Evolutionary conservation across 768 basidiomycete genomes (phyloP).

Genomic region (Hygrocybe punicea): DNA sequence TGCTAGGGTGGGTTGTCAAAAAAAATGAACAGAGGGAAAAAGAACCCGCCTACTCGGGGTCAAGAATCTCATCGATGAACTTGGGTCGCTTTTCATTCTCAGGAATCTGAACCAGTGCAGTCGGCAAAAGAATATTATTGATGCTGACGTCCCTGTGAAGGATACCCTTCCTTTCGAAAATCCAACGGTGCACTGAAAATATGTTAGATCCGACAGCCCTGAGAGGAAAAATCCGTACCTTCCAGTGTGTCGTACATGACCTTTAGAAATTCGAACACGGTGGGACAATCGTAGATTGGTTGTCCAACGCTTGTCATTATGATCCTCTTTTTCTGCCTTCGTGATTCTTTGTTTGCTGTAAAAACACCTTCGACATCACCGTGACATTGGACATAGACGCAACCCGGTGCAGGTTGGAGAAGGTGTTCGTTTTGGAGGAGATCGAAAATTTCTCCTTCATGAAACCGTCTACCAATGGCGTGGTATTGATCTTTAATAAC

Average conservation of each 20-base stretch:
- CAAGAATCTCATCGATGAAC: slow-evolving; percentile 5
- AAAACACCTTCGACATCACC: slow-evolving; percentile 1
- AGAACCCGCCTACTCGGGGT: background rate
- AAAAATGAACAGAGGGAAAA: background rate
- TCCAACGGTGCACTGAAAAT: slow-evolving; percentile 8
- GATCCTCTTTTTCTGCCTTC: slow-evolving; percentile 4
- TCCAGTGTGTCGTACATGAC: slow-evolving; percentile 10
- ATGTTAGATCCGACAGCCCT: background rate
- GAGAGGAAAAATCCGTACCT: slow-evolving; percentile 2
- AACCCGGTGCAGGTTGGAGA: background rate
- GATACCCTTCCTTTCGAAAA: slow-evolving; percentile 10
- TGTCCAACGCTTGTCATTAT: slow-evolving; percentile 6
- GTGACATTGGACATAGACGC: slow-evolving; percentile 4
- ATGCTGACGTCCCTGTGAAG: slow-evolving; percentile 28
- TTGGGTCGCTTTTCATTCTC: slow-evolving; percentile 3
- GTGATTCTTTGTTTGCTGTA: background rate
- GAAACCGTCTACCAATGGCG: background rate
- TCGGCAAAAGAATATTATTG: slow-evolving; percentile 22
- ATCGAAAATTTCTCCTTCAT: slow-evolving; percentile 7
- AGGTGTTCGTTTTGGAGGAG: background rate
- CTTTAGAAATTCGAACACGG: slow-evolving; percentile 6
- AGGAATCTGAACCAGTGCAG: background rate
- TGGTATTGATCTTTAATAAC: slow-evolving; percentile 6
- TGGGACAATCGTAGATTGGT: slow-evolving; percentile 1
- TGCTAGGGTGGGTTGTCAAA: background rate